Evolutionary conservation across 805 yeast species (phyloP).

Genomic region (Starmera quercuum): DNA sequence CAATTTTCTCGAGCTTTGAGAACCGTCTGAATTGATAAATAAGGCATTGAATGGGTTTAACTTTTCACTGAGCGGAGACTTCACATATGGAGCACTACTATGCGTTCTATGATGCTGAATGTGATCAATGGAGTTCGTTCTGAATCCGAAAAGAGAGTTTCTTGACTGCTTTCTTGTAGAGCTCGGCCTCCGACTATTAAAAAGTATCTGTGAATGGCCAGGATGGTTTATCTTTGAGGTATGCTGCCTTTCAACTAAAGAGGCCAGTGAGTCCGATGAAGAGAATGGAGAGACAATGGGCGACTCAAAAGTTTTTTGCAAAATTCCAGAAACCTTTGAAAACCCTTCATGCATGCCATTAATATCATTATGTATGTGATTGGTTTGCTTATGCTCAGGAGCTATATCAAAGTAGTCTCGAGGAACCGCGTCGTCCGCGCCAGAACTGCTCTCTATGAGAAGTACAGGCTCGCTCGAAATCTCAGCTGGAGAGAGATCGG

Average conservation of each 20-base stretch:
- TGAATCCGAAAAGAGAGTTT: conserved; percentile 13
- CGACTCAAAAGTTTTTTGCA: background rate
- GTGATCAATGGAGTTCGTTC: background rate
- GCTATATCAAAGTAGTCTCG: too few relatives aligned
- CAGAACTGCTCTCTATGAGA: too few relatives aligned
- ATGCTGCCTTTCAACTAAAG: conserved; percentile 32
- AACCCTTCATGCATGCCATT: background rate
- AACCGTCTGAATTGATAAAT: background rate
- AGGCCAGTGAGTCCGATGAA: conserved; percentile 28
- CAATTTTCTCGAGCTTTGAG: conserved; percentile 10
- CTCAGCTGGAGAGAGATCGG: conserved; percentile 13
- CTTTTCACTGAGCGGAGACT: conserved; percentile 3
- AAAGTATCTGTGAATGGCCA: conserved; percentile 27
- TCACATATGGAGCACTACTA: conserved; percentile 1
- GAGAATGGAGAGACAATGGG: conserved; percentile 17
- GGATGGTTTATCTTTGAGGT: conserved; percentile 35
- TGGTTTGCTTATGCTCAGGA: background rate
- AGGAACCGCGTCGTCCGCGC: too few relatives aligned
- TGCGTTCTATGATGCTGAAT: too few relatives aligned
- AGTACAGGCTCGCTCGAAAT: conserved; percentile 4
- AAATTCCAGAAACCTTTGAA: background rate
- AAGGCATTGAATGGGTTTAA: background rate
- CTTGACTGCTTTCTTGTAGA: conserved; percentile 10
- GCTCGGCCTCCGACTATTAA: too few relatives aligned
- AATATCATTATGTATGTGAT: background rate